Evolutionary conservation across 2,329 filamentous ascomycete genomes (phyloP).

Genomic region (Fusarium transvaalense): DNA sequence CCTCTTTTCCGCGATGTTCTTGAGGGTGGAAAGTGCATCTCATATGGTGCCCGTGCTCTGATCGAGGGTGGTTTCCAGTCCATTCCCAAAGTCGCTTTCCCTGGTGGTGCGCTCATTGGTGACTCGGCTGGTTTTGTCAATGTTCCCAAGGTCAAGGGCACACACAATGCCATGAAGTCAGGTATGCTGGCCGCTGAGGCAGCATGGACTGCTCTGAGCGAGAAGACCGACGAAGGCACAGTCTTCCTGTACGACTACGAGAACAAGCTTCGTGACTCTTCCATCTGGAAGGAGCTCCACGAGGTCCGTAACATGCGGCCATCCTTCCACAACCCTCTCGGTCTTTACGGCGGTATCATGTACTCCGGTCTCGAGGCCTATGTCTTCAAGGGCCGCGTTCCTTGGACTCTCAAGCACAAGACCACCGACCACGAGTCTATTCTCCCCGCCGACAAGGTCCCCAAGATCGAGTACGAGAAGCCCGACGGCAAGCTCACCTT

Average conservation of each 20-base stretch:
- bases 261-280: constrained; percentile 84
- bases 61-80: constrained; percentile 98
- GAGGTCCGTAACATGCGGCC: constrained; percentile 98
- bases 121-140: constrained; percentile 98
- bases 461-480: constrained; percentile 96
- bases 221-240: constrained; percentile 69
- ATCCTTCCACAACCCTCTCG: constrained; percentile 89
- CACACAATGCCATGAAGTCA: constrained; percentile 96
- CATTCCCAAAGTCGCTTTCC: constrained; percentile 96
- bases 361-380: constrained; percentile 96
- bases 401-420: constrained; percentile 93
- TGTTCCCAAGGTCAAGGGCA: constrained; percentile 98
- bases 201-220: constrained; percentile 79
- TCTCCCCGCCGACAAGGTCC: constrained; percentile 80
- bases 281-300: constrained; percentile 93
- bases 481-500: constrained; percentile 96
- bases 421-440: constrained; percentile 82
- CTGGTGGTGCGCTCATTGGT: constrained; percentile 93
- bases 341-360: constrained; percentile 87
- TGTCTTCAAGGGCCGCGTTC: constrained; percentile 83
- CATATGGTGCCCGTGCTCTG: constrained; percentile 91
- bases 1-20: constrained; percentile 87
- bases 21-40: constrained; percentile 98
- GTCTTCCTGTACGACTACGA: constrained; percentile 97
- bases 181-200: constrained; percentile 97